These are phyloP conservation scores for Neurospora sp. DNA, from an alignment of 495 filamentous ascomycete genomes.

Conservation along the genomic window DNA sequence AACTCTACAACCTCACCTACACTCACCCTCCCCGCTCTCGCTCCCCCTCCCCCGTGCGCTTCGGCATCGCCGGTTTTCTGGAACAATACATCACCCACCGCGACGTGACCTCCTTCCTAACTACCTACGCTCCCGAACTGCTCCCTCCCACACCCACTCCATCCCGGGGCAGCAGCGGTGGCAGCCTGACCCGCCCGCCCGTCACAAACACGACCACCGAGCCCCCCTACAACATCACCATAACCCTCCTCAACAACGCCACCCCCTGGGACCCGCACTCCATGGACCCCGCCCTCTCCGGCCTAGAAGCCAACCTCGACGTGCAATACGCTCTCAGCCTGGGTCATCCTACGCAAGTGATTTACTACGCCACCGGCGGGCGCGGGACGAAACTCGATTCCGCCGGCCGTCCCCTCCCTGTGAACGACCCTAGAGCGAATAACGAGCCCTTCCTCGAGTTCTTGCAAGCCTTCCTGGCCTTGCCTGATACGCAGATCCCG, in stretches of 20 bases:
- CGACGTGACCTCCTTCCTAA: constrained; percentile 47
- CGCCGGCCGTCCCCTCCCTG: constrained; percentile 32
- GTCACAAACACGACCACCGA: background rate
- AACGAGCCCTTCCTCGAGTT: constrained; percentile 84
- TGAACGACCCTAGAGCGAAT: constrained; percentile 24
- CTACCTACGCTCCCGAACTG: constrained; percentile 40
- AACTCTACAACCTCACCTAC: constrained; percentile 34
- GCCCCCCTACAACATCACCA: constrained; percentile 47
- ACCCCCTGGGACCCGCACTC: constrained; percentile 27
- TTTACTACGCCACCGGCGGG: constrained; percentile 59
- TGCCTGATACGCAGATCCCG: constrained; percentile 55
- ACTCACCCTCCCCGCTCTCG: constrained; percentile 3
- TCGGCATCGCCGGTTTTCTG: constrained; percentile 63
- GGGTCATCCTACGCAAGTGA: constrained; percentile 46
- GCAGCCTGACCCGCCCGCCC: background rate
- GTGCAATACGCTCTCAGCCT: constrained; percentile 59
- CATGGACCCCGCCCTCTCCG: constrained; percentile 19
- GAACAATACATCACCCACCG: constrained; percentile 53
- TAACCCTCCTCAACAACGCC: constrained; percentile 51
- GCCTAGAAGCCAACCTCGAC: constrained; percentile 61
- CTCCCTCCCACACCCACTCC: constrained; percentile 10
- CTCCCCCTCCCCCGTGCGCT: constrained; percentile 18
- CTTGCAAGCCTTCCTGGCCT: constrained; percentile 54
- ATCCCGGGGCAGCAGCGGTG: background rate
- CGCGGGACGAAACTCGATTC: constrained; percentile 48